Evolutionary conservation across 768 basidiomycete genomes (phyloP).

Genomic region (Fibroporia radiculosa): DNA sequence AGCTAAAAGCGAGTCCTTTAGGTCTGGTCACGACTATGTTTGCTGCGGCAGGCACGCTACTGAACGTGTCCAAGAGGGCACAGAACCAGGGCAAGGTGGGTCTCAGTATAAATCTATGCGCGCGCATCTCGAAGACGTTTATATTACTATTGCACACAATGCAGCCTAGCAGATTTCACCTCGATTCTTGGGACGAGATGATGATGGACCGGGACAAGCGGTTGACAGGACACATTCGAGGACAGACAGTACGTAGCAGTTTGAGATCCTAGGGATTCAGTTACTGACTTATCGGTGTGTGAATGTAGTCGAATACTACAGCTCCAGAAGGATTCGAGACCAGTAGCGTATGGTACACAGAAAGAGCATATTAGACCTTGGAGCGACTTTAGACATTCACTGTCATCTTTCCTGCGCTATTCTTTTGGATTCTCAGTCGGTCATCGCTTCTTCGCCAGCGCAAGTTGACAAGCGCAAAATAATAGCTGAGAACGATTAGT

Average conservation of each 20-base stretch:
- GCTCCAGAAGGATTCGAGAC: conserved; percentile 68
- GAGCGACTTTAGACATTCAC: not conserved
- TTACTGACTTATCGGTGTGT: not conserved
- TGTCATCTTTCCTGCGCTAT: not conserved
- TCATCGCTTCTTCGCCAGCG: no score
- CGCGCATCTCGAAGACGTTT: not conserved
- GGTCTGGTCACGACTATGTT: conserved; percentile 85
- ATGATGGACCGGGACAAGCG: conserved; percentile 91
- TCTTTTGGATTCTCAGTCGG: no score
- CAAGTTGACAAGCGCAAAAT: no score
- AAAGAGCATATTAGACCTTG: conserved; percentile 31
- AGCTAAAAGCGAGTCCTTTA: conserved; percentile 25
- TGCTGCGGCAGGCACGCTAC: conserved; percentile 81
- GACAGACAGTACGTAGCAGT: conserved; percentile 72
- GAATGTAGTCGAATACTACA: conserved; percentile 51
- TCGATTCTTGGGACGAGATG: conserved; percentile 91
- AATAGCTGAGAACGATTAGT: no score
- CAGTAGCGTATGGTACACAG: conserved; percentile 68
- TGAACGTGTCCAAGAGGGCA: conserved; percentile 67
- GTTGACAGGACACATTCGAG: conserved; percentile 79
- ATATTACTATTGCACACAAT: not conserved
- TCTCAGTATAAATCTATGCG: not conserved
- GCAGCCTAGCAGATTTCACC: conserved; percentile 51
- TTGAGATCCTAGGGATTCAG: no score
- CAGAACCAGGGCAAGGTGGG: conserved; percentile 89